Base-by-base conservation (phyloP, 805 yeast species). In the Yamadazyma laniorum region DNA sequence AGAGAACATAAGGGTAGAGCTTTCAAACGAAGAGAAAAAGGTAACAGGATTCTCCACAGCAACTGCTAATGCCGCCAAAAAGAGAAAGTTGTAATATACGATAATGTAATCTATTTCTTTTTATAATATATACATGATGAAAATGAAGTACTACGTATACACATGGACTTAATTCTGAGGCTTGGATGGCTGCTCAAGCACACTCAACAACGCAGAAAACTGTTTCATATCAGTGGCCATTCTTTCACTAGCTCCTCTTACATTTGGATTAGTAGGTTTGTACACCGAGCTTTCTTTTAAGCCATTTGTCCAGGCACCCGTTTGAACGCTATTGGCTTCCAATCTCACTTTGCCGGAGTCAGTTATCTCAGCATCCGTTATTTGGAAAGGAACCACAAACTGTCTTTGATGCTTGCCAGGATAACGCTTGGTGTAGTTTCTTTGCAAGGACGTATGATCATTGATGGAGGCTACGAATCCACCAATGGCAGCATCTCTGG, bases 1-100 rank as follows among this genome's bases (percentile, higher is more conserved):
- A 0, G 93, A 85, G 49, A 66, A 69, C 6, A 57, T 84, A 27
- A 70, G 95, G 49, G 66, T 68, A 32, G 80, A 77, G 39, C 58
- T 82, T 35, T 72, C 70, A 38, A 70, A 69, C 13, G 75, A 74
- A 52, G 86, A 80, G 48, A 74, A 61, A 56, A 64, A 63, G 35
- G 58, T 67, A 66, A 48, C 59, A 7, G 74, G 74, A 6, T 32
- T 41, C 23, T 29, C 37, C 5, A 42, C 47, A 3, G 42, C 49
- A 29, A 45, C 56, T 14, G 40, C 42, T 25, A 37, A 35, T 16
- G 44, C 43, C 7, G 51, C 49, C 5, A 65, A 59, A 37, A 67
- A 66, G 52, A 49, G 72, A 40, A 65, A 62, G 44, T 49, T 43
- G 18, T 35, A 35, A 35, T 19, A 28, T 28, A 28, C 12, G 18